Percentiles rank a stretch among this genome's conserved stretches.
phyloP scores from a whole-genome alignment of 257 asterid species.

The Lycium barbarum region DNA sequence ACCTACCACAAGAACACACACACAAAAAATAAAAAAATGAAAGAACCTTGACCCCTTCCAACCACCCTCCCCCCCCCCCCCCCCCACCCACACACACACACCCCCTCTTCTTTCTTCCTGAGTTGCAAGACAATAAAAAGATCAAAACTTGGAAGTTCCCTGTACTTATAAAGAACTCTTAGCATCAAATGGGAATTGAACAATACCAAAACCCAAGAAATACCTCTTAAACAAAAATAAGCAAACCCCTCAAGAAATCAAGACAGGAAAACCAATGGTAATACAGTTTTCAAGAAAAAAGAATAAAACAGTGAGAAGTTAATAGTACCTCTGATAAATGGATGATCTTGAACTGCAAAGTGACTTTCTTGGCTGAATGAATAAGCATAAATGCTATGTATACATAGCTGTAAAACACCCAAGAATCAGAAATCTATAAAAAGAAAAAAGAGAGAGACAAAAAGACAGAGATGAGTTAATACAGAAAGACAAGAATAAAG shows the following conservation, averaged over 20 bases:
- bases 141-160: not conserved
- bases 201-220: not conserved
- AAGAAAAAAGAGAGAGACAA: not conserved
- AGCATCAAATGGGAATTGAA: not conserved
- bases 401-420: constrained; percentile 13
- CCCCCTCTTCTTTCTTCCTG: not conserved
- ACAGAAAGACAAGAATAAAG: constrained; percentile 29
- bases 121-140: not conserved
- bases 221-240: not conserved
- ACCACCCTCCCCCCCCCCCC: not conserved
- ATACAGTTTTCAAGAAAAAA: not conserved
- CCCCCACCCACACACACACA: not conserved
- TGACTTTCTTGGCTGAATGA: constrained; percentile 29
- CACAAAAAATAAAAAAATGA: not conserved
- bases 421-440: not conserved
- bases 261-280: constrained; percentile 1
- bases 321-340: constrained; percentile 34
- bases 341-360: constrained; percentile 29
- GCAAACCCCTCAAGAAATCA: constrained; percentile 6
- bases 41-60: not conserved
- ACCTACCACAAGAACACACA: not conserved
- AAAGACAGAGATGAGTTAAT: constrained; percentile 24
- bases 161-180: not conserved
- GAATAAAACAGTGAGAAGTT: not conserved
- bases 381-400: constrained; percentile 25